Evolutionary conservation across 176 grass and related monocot genomes (phyloP), one percentile per base, ranked within the genome.

Genomic region (Cenchrus purpureus): DNA sequence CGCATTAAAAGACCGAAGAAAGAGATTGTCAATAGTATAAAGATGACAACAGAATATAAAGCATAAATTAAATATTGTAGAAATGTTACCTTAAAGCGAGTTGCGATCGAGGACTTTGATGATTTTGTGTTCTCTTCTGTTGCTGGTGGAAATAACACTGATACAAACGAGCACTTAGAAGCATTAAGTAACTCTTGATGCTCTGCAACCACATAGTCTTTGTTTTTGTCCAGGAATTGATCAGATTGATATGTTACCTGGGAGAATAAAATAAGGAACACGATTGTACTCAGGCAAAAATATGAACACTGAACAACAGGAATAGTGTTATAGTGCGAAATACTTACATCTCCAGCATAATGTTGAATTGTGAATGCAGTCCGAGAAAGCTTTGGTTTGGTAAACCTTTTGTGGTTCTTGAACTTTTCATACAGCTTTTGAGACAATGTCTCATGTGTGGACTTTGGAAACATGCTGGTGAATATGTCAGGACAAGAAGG

Each of bases 311-410:
- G 78, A 80, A 63, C 13, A 1, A 10, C 1, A 7, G 7, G 15
- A 82, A 84, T 59, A 54, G 12, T 63, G 62, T 9, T 73, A 76
- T 53, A 71, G 53, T 65, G 71, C 31, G 63, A 78, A 70, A 93
- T 82, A 79, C 90, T 95, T 90, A 97, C 95, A 66, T 97, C 95
- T 79, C 95, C 95, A 82, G 95, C 95, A 93, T 94, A 97, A 85
- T 97, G 95, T 82, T 83, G 87, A 82, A 97, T 88, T 45, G 92
- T 97, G 83, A 97, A 97, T 49, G 86, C 79, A 67, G 88, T 97
- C 43, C 95, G 92, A 40, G 95, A 94, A 84, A 97, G 92, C 80
- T 94, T 97, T 68, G 95, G 95, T 86, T 91, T 95, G 76, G 81
- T 64, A 88, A 97, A 97, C 84, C 95, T 79, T 92, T 95, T 97